These are phyloP conservation scores for Martiniozyma asiatica DNA, from an alignment of 1,139 yeast species.

Conservation along the genomic window DNA sequence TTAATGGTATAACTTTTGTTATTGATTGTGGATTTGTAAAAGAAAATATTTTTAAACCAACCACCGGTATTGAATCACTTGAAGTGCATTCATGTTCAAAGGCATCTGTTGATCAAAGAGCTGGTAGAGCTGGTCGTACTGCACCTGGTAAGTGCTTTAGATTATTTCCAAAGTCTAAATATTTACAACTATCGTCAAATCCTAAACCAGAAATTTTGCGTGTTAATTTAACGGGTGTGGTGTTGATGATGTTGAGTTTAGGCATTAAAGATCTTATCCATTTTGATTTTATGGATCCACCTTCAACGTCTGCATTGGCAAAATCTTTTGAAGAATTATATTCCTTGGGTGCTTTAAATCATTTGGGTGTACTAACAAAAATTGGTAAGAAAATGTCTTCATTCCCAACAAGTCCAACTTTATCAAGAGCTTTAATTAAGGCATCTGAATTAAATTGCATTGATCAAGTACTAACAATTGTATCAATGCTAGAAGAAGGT, in stretches of 20 bases:
- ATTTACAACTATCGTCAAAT: conserved; percentile 59
- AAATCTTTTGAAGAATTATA: conserved; percentile 72
- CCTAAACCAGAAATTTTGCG: conserved; percentile 86
- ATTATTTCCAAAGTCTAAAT: conserved; percentile 79
- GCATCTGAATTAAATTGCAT: conserved; percentile 50
- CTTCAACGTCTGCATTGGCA: conserved; percentile 58
- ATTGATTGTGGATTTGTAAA: conserved; percentile 91
- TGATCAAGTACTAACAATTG: conserved; percentile 54
- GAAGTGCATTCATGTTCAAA: conserved; percentile 79
- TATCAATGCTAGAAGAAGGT: conserved; percentile 79
- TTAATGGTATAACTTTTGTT: conserved; percentile 81
- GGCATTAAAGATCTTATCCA: conserved; percentile 75
- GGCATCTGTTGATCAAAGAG: conserved; percentile 92
- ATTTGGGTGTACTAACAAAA: conserved; percentile 67
- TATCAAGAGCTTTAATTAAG: conserved; percentile 61
- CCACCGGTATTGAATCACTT: conserved; percentile 83
- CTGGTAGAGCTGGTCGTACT: conserved; percentile 95
- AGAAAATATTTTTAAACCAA: conserved; percentile 70
- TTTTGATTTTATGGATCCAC: conserved; percentile 84
- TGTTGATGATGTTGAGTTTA: conserved; percentile 59
- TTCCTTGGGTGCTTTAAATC: conserved; percentile 77
- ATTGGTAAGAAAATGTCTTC: conserved; percentile 82
- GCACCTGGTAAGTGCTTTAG: conserved; percentile 95
- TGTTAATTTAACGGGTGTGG: conserved; percentile 67
- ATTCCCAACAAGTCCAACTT: conserved; percentile 86